phyloP scores from a whole-genome alignment of 2,329 filamentous ascomycete species.

The Aspergillus sp. region DNA sequence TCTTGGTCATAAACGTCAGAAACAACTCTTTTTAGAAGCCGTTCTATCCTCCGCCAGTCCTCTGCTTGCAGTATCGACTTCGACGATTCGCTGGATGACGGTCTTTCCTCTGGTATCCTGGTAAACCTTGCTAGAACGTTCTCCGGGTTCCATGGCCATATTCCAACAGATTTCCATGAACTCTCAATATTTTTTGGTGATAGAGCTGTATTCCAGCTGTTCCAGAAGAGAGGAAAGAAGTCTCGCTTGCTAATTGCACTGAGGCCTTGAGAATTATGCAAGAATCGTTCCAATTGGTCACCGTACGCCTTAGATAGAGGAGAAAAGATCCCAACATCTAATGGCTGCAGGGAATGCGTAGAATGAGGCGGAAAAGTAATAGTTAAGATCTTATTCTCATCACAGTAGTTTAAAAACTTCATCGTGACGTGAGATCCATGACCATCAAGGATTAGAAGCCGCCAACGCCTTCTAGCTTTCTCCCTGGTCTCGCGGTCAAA shows the following conservation, averaged over 20 bases:
- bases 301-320: constrained; percentile 1
- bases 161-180: constrained; percentile 1
- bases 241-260: constrained; percentile 1
- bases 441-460: constrained; percentile 10
- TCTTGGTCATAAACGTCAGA: constrained; percentile 4
- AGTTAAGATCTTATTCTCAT: constrained; percentile 9
- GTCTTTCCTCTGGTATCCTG: not conserved
- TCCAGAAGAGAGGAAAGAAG: constrained; percentile 8
- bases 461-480: constrained; percentile 2
- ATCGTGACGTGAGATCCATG: constrained; percentile 11
- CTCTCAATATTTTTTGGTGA: constrained; percentile 2
- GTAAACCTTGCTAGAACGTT: constrained; percentile 4
- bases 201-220: constrained; percentile 1
- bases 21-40: constrained; percentile 1
- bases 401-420: constrained; percentile 9
- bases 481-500: constrained; percentile 9
- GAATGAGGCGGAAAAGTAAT: constrained; percentile 7
- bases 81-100: not conserved
- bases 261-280: not conserved
- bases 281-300: not conserved
- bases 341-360: constrained; percentile 5
- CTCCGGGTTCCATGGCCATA: constrained; percentile 2
- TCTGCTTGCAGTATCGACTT: not conserved
- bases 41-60: constrained; percentile 5
- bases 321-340: constrained; percentile 10